Evolutionary conservation across 2,329 filamentous ascomycete species (phyloP), one percentile per base, ranked within the genome.

Genomic region (Gremmenia infestans): DNA sequence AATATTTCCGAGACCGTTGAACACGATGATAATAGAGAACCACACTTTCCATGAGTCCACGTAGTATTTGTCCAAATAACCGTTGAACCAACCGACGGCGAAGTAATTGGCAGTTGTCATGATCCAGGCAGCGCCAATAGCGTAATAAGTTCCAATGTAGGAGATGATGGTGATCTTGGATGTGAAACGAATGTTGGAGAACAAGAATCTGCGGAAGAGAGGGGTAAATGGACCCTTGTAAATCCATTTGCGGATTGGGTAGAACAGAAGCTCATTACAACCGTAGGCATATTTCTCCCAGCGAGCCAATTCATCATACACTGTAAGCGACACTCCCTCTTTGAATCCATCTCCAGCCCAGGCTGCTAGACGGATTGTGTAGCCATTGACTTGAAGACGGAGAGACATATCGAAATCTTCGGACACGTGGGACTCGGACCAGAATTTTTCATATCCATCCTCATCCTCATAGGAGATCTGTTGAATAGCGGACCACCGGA

Each of bases 281-380:
- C 89, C 88, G 65, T 91, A 92, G 3, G 89, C 89, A 69, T 91
- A 91, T 72, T 93, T 93, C 68, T 93, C 89, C 89, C 89, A 93
- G 55, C 89, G 86, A 2, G 88, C 86, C 57, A 93, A 78, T 71
- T 93, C 89, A 71, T 93, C 89, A 68, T 93, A 91, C 9, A 93
- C 88, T 0, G 89, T 93, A 55, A 93, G 76, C 1, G 89, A 92
- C 53, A 93, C 89, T 61, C 89, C 89, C 70, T 93, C 89, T 69
- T 91, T 87, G 77, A 91, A 91, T 49, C 85, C 87, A n/a, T 87
- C 83, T 39, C 85, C 85, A 6, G 85, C 84, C 79, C 88, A 91
- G 19, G 85, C 82, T 8, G 84, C 87, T 23, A 91, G 77, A 32
- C 88, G 85, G 63, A 89, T 86, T 60, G 86, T 83, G 71, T 90